Evolutionary conservation across 192 early-diverging fungal genomes (phyloP).

Genomic region (Coemansia sp.): DNA sequence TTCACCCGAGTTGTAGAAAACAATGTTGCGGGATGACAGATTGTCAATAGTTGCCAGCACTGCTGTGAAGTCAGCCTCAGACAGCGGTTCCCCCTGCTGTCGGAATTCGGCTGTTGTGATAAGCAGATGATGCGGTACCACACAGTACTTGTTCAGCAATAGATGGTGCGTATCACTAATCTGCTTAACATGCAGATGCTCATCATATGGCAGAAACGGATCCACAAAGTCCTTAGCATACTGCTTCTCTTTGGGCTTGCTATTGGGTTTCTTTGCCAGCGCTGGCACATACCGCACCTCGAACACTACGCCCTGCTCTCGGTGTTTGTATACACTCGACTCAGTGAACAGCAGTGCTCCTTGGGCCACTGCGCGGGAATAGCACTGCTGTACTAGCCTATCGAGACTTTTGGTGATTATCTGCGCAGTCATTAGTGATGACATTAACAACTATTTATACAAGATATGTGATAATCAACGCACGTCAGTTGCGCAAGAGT

Average conservation of each 20-base stretch:
- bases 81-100: slow-evolving; percentile 56
- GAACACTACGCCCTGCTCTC: slow-evolving; percentile 38
- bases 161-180: slow-evolving; percentile 55
- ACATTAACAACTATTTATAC: background rate
- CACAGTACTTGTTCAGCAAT: slow-evolving; percentile 66
- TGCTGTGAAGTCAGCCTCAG: slow-evolving; percentile 35
- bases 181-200: slow-evolving; percentile 30
- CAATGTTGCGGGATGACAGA: slow-evolving; percentile 34
- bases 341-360: slow-evolving; percentile 50
- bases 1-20: slow-evolving; percentile 54
- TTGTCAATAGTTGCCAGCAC: slow-evolving; percentile 17
- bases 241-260: slow-evolving; percentile 37
- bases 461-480: background rate
- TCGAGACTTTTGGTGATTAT: background rate
- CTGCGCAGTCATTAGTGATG: background rate
- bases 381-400: background rate
- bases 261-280: slow-evolving; percentile 47
- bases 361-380: slow-evolving; percentile 35
- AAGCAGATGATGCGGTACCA: slow-evolving; percentile 60
- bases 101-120: slow-evolving; percentile 55
- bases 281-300: slow-evolving; percentile 47
- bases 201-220: slow-evolving; percentile 49
- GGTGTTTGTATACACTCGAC: slow-evolving; percentile 25
- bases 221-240: slow-evolving; percentile 33
- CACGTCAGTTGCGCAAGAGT: background rate